Conservation (phyloP, 441 rosid species). For the Dalechampia spathulata region DNA sequence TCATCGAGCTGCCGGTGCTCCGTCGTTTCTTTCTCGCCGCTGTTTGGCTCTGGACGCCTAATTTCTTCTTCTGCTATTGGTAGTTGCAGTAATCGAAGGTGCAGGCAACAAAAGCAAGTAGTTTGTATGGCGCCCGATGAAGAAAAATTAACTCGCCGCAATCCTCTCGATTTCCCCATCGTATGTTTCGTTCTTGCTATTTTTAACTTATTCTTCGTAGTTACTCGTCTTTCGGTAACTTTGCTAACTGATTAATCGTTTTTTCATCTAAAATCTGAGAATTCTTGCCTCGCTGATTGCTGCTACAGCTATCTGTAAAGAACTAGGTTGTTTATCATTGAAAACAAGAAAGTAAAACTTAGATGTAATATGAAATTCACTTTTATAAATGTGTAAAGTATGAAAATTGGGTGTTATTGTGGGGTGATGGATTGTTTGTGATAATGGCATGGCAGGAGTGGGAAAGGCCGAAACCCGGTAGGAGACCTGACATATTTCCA, state of each 20-base stretch:
- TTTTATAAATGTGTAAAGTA: not conserved
- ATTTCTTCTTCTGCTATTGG: not conserved
- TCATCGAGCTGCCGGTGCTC: conserved; percentile 20
- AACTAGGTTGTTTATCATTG: not conserved
- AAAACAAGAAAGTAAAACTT: not conserved
- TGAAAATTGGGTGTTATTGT: not conserved
- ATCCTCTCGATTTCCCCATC: conserved; percentile 63
- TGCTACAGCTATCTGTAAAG: not conserved
- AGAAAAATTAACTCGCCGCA: conserved; percentile 62
- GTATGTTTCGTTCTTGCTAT: conserved; percentile 21
- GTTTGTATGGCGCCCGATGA: conserved; percentile 79
- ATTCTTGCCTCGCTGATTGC: not conserved
- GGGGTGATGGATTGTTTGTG: not conserved
- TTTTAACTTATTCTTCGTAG: not conserved
- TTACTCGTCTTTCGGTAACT: no score
- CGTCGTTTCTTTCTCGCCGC: conserved; percentile 10
- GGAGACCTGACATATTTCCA: conserved; percentile 84
- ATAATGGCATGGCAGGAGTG: conserved; percentile 47
- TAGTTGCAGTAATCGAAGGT: conserved; percentile 9
- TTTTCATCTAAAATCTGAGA: no score
- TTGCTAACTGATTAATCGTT: no score
- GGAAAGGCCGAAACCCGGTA: conserved; percentile 78
- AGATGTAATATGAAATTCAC: not conserved
- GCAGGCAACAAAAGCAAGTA: conserved; percentile 23
- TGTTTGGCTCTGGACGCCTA: conserved; percentile 12